Conservation (phyloP, 1,139 yeast species). For the Candida sanyaensis region DNA sequence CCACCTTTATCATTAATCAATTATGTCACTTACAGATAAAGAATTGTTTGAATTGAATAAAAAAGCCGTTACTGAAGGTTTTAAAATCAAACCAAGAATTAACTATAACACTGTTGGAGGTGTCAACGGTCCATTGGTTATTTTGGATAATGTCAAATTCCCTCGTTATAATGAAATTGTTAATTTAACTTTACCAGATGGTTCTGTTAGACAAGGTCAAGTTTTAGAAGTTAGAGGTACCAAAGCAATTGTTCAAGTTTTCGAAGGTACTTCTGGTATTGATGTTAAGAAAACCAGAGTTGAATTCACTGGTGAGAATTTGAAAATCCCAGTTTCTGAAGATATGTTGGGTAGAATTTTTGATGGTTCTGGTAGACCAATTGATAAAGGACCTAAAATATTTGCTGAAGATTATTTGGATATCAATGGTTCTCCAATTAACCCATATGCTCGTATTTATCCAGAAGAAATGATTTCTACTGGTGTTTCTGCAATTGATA, state of each 20-base stretch:
- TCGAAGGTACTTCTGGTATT: conserved; percentile 97
- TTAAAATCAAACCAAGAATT: conserved; percentile 85
- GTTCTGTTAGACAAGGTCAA: conserved; percentile 92
- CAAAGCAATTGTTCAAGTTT: conserved; percentile 97
- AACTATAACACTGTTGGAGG: conserved; percentile 97
- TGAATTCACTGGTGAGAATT: conserved; percentile 92
- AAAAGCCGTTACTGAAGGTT: conserved; percentile 89
- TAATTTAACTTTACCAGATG: conserved; percentile 94
- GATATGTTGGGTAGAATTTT: conserved; percentile 97
- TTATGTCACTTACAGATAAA: conserved; percentile 48
- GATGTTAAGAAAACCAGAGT: conserved; percentile 97
- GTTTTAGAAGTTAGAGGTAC: conserved; percentile 97
- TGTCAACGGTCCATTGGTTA: conserved; percentile 97
- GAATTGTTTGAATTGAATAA: conserved; percentile 79
- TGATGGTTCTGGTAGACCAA: conserved; percentile 98
- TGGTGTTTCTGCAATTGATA: conserved; percentile 97
- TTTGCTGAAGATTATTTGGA: conserved; percentile 98
- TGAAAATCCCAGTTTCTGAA: conserved; percentile 94
- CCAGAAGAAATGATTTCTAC: conserved; percentile 99
- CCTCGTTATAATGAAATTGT: conserved; percentile 97
- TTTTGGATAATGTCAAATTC: conserved; percentile 92
- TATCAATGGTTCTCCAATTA: conserved; percentile 97
- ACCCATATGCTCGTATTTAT: conserved; percentile 96
- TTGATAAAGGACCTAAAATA: conserved; percentile 97
- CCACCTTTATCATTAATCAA: conserved; percentile 2